Base-by-base conservation (phyloP, 805 yeast genomes). In the Schizosaccharomyces cryophilus region DNA sequence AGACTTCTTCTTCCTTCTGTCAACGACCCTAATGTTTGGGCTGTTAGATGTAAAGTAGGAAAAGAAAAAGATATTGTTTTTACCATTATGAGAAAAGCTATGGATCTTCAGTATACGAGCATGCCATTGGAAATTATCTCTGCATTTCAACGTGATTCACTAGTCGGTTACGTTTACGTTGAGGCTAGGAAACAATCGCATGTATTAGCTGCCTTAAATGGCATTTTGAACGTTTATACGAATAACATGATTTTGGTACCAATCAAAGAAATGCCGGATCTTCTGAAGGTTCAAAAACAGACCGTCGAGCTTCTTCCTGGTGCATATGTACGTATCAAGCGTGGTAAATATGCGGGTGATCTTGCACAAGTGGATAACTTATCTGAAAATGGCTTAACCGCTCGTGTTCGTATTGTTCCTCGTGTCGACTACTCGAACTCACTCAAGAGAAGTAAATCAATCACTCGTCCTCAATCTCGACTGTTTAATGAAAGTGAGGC, bases 21-120 rank as follows among this genome's bases (percentile, higher is more conserved):
- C 62, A 87, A 89, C 67, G 96, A 93, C 69, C 97, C 98, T 7
- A 82, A 87, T 61, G 87, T 93, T 67, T 93, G 95, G 85, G 97
- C 95, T 68, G 81, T 93, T 58, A 81, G 96, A 72, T 87, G 95
- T 74, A 80, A 94, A 68, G 87, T 86, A 42, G 96, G 97, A 60
- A 81, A 84, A 66, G 98, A 93, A 72, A 90, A 87, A 71, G 95
- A 87, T 61, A 75, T 89, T 64, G 95, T 93, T 29, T 80, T 87
- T 65, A 85, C 85, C 65, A 74, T 93, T 60, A 77, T 84, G 73
- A 88, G 89, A 66, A 87, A 89, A 73, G 86, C 87, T 74, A 73
- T 83, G 64, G 86, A 87, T 61, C 74, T 87, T 67, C 84, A 83
- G 65, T 79, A 83, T 66, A 82, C 85, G 67, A 80, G 80, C 63